Conservation (phyloP, 352 stramenopile species). For the Hyaloperonospora arabidopsidis region DNA sequence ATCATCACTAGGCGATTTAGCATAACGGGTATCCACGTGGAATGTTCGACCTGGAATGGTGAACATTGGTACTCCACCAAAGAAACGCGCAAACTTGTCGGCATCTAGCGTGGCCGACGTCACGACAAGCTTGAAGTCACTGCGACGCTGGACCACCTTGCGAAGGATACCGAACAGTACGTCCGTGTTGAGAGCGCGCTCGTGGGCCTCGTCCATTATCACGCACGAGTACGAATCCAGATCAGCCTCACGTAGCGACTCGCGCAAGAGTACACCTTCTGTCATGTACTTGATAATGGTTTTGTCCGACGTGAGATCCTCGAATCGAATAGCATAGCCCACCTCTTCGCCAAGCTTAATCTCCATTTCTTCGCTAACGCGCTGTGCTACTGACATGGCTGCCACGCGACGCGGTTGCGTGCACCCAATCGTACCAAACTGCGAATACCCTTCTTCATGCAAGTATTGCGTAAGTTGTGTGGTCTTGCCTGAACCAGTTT, state of each 20-base stretch:
- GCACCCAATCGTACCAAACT: constrained; percentile 91
- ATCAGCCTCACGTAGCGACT: constrained; percentile 88
- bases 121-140: constrained; percentile 88
- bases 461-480: constrained; percentile 97
- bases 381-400: constrained; percentile 97
- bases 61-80: constrained; percentile 96
- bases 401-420: constrained; percentile 97
- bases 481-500: constrained; percentile 97
- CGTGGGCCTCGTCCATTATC: constrained; percentile 94
- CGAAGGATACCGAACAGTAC: constrained; percentile 91
- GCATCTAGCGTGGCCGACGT: constrained; percentile 96
- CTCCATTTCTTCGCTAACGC: constrained; percentile 96
- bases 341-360: constrained; percentile 89
- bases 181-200: constrained; percentile 91
- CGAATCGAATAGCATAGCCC: constrained; percentile 91
- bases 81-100: constrained; percentile 95
- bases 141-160: constrained; percentile 83
- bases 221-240: constrained; percentile 84
- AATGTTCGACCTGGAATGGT: constrained; percentile 90
- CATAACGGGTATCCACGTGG: constrained; percentile 79
- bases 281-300: constrained; percentile 98
- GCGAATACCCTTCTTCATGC: constrained; percentile 85
- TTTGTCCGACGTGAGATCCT: constrained; percentile 90
- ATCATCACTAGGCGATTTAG: constrained; percentile 93
- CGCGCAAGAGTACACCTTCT: constrained; percentile 85